Evolutionary conservation across 1,284 basidiomycete species (phyloP), one percentile per base, ranked within the genome.

Genomic region (Schizophyllum amplum): DNA sequence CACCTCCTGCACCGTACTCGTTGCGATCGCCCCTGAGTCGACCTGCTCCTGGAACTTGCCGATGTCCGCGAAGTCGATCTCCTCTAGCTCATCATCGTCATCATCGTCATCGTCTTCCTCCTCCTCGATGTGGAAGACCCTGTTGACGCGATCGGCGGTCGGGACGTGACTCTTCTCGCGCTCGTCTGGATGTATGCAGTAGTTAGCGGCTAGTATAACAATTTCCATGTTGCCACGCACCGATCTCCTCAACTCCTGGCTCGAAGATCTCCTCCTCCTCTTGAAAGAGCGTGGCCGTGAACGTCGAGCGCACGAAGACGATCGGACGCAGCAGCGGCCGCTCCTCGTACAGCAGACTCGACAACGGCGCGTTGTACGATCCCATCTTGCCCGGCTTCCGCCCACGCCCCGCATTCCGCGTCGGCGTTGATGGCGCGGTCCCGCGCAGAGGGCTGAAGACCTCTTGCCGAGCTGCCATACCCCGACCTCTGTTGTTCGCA

Each of bases 241-340:
- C 77, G 46, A 76, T 68, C 47, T 78, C 72, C 61, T 87, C 81
- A 0, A 72, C 72, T 1, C 75, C 67, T 2, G 84, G 72, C 61
- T 83, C 70, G 47, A 90, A 66, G 11, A 90, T 72, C n/a, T 89
- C 86, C 53, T 89, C 87, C 54, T 83, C 75, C 26, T 82, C 65
- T 61, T 81, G 65, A 65, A 90, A 90, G 24, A 90, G 68, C 17
- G 69, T 69, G 6, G 75, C 76, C 2, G 78, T 82, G 52, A 75
- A 57, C 6, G 75, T 72, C 1, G 84, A 81, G 9, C 73, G 80
- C n/a, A 90, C 85, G 63, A 90, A 90, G 20, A 72, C 69, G 60
- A 90, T 73, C 0, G 87, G 87, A 24, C 73, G 72, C 13, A 90
- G 72, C 0, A 82, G 71, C 1, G 86, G 86, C 27, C 88, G 71